These are phyloP conservation scores for Candida odintsovae DNA, from an alignment of 805 yeast species.

Conservation along the genomic window DNA sequence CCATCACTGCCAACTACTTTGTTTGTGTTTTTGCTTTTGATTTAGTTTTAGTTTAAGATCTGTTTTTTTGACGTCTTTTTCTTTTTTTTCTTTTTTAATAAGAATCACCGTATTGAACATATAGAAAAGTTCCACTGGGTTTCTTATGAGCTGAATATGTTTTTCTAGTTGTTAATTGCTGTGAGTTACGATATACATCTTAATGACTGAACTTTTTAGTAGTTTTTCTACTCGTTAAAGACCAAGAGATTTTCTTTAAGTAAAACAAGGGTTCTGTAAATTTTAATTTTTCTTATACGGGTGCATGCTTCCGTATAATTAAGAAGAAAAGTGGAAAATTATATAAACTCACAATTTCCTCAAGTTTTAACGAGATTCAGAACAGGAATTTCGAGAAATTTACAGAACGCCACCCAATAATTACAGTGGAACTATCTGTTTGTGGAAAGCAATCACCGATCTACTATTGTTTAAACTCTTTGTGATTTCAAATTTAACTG, in stretches of 20 bases:
- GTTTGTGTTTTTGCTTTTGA: neutral
- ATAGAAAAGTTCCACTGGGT: neutral
- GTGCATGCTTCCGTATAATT: neutral
- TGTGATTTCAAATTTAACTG: slow-evolving; percentile 6
- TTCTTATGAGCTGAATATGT: neutral
- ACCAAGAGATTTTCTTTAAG: too few species aligned
- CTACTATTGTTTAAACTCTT: neutral
- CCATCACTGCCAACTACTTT: neutral
- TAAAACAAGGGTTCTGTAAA: too few species aligned
- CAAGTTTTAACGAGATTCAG: neutral
- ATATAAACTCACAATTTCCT: neutral
- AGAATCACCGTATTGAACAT: neutral
- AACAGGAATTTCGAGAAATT: neutral
- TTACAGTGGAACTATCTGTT: neutral
- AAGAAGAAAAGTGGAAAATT: neutral
- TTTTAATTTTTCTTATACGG: neutral
- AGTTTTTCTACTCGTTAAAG: too few species aligned
- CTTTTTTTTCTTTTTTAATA: neutral
- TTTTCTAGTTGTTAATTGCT: neutral
- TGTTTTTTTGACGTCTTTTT: neutral
- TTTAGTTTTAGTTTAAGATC: neutral
- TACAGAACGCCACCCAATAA: neutral
- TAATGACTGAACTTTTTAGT: neutral
- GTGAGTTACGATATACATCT: neutral
- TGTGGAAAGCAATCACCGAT: neutral